Percentiles rank a stretch among this genome's conserved stretches.
Evolutionary conservation across 768 basidiomycete species (phyloP).

Genomic region (Gloeophyllum trabeum): DNA sequence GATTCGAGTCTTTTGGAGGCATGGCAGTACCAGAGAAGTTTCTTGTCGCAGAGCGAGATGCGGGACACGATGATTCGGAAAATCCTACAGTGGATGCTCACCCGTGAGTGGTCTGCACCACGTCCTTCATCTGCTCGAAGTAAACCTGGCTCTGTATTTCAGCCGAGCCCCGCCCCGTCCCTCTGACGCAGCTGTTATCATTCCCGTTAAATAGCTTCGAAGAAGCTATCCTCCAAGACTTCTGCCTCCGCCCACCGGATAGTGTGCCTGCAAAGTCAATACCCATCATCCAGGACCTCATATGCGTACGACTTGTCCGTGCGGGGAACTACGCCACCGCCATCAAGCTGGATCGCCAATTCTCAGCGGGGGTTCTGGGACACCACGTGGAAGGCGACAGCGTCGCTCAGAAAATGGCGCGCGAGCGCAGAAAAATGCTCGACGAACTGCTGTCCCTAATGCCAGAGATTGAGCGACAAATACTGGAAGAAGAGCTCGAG

Average conservation of each 20-base stretch:
- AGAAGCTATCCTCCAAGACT: conserved; percentile 40
- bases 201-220: conserved; percentile 61
- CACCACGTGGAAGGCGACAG: conserved; percentile 12
- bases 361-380: conserved; percentile 20
- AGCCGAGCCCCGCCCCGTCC: conserved; percentile 49
- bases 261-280: conserved; percentile 35
- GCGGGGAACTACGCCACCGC: conserved; percentile 61
- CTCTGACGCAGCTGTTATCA: conserved; percentile 50
- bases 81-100: conserved; percentile 56
- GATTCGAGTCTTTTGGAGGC: conserved; percentile 56
- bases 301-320: conserved; percentile 69
- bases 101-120: conserved; percentile 40
- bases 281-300: conserved; percentile 62
- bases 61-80: conserved; percentile 45
- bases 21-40: conserved; percentile 67
- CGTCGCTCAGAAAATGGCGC: conserved; percentile 22
- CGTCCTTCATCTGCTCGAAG: neutral
- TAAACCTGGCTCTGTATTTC: neutral
- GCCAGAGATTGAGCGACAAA: conserved; percentile 47
- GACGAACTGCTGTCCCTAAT: conserved; percentile 57
- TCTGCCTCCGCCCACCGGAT: conserved; percentile 45
- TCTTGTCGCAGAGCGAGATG: conserved; percentile 44
- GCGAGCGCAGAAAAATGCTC: conserved; percentile 59
- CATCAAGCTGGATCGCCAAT: conserved; percentile 62
- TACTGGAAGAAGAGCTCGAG: conserved; percentile 52